phyloP scores from a whole-genome alignment of 2,329 filamentous ascomycete species.

The Aureobasidium lini region DNA sequence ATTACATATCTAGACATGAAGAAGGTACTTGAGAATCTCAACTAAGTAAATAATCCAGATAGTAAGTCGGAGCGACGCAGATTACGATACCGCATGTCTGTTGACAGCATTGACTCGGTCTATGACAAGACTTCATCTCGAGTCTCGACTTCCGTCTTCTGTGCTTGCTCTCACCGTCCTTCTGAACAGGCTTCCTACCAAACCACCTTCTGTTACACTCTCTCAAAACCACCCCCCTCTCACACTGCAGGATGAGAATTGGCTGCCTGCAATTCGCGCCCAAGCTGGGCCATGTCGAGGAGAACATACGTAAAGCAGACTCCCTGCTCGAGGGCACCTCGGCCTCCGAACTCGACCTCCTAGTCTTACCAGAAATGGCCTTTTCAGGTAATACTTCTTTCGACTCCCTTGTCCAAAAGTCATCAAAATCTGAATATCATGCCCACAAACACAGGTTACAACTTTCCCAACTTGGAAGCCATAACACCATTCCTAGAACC shows the following conservation, averaged over 20 bases:
- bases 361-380: conserved; percentile 69
- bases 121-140: neutral
- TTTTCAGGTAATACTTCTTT: conserved; percentile 51
- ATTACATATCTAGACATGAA: neutral
- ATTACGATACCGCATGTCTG: neutral
- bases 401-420: neutral
- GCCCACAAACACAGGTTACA: conserved; percentile 55
- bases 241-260: conserved; percentile 49
- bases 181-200: neutral
- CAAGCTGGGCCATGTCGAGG: conserved; percentile 59
- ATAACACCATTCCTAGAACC: conserved; percentile 64
- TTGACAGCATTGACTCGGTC: neutral
- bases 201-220: neutral
- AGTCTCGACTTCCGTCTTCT: neutral
- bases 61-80: no score
- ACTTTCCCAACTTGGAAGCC: conserved; percentile 62
- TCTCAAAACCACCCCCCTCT: neutral
- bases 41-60: neutral
- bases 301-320: conserved; percentile 64
- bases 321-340: conserved; percentile 45
- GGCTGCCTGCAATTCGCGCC: conserved; percentile 67
- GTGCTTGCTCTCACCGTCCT: neutral
- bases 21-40: neutral
- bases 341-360: conserved; percentile 50
- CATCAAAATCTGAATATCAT: neutral